Base-by-base conservation (phyloP, 2,329 filamentous ascomycete genomes). In the Penicillium palitans region DNA sequence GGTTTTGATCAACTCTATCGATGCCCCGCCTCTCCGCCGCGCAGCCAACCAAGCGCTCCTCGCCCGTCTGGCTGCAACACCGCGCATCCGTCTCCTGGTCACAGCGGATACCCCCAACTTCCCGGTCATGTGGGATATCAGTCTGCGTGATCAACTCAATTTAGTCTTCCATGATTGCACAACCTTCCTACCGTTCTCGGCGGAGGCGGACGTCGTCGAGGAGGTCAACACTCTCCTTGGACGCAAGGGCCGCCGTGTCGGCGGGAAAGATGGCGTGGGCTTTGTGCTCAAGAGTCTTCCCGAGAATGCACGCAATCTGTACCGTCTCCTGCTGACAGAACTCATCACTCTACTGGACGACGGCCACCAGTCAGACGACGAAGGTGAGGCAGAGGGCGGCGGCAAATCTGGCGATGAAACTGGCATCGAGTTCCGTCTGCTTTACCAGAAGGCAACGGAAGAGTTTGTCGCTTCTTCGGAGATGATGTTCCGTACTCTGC, bases 391-490 rank as follows among this genome's bases (percentile, higher is more conserved):
- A n/a, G 70, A 68, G 24, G 65, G 47, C 59, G 69, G 69, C 60
- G 69, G 70, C 47, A 72, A 64, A 8, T 57, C 65, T 13, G 59
- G 49, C 17, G 74, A 79, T 40, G 77, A 80, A 27, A 68, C 85
- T 2, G 92, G 90, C 0, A 87, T 99, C 17, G 93, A 98, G 77
- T 98, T 97, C 73, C 83, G 91, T 24, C 88, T 91, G 66, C 76
- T 99, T 63, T 99, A 98, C 71, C 92, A 96, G 72, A 97, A 96
- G 78, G 93, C 95, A 2, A 89, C 93, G 6, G 93, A 97, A 76
- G 92, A 96, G 71, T 98, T 99, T 74, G 95, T 99, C 50, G 97
- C 93, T 74, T 95, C 90, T 67, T 96, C 90, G 60, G 95, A 98
- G 78, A 92, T 98, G 84, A 92, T 91, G 61, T 98, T 98, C 78